phyloP scores from a whole-genome alignment of 208 protist species.

The Herpetomonas muscarum region DNA sequence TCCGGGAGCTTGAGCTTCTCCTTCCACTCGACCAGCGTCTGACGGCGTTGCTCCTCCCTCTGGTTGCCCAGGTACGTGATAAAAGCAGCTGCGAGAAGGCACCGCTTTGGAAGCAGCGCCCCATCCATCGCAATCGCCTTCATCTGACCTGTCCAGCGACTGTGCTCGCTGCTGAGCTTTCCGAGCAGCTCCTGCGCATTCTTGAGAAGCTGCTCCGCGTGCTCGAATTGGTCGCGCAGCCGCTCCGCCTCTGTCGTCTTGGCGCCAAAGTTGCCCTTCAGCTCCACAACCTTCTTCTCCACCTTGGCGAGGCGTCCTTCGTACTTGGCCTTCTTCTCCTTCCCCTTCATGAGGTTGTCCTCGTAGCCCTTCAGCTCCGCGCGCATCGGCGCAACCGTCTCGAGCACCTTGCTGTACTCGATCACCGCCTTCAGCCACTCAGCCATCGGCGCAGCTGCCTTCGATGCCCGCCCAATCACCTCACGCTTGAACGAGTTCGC shows the following conservation, averaged over 20 bases:
- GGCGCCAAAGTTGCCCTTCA: conserved; percentile 90
- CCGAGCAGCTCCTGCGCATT: conserved; percentile 91
- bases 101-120: conserved; percentile 72
- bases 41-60: conserved; percentile 82
- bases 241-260: conserved; percentile 94
- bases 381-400: conserved; percentile 90
- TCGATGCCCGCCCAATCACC: conserved; percentile 89
- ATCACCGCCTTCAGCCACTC: conserved; percentile 97
- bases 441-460: conserved; percentile 95
- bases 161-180: conserved; percentile 94
- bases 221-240: conserved; percentile 85
- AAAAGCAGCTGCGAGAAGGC: conserved; percentile 89
- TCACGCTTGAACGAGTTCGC: conserved; percentile 91
- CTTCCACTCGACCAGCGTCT: conserved; percentile 79
- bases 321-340: conserved; percentile 89
- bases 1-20: conserved; percentile 65
- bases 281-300: conserved; percentile 91
- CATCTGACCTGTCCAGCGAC: conserved; percentile 92
- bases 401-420: conserved; percentile 95
- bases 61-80: conserved; percentile 93
- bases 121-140: conserved; percentile 66
- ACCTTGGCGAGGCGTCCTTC: conserved; percentile 85
- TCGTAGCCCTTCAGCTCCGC: conserved; percentile 80
- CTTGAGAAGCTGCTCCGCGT: conserved; percentile 86
- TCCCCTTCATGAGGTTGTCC: conserved; percentile 70